Evolutionary conservation across 495 filamentous ascomycete species (phyloP).

Genomic region (Podospora pseudocomata): DNA sequence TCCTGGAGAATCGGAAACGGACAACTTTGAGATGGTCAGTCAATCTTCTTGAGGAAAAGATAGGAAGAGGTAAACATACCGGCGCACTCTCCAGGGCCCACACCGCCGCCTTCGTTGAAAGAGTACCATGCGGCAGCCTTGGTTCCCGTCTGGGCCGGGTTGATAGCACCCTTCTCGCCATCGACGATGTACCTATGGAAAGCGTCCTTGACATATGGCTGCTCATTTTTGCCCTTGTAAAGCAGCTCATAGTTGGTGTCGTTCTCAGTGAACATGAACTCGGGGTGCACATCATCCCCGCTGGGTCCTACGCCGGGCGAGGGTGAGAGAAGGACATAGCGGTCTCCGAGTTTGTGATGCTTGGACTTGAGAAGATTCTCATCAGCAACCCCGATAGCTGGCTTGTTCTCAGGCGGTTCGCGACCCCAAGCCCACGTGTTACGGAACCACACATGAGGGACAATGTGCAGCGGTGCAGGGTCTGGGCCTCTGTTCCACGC

Average conservation of each 20-base stretch:
- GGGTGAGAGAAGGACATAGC: slow-evolving; percentile 81
- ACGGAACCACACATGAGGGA: slow-evolving; percentile 94
- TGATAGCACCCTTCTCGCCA: slow-evolving; percentile 72
- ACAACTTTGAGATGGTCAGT: slow-evolving; percentile 55
- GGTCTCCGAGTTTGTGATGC: slow-evolving; percentile 73
- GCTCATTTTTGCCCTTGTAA: slow-evolving; percentile 70
- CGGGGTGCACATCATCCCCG: slow-evolving; percentile 76
- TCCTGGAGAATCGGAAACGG: slow-evolving; percentile 79
- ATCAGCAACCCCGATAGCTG: slow-evolving; percentile 60
- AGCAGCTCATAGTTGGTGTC: slow-evolving; percentile 81
- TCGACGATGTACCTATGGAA: slow-evolving; percentile 88
- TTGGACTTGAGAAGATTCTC: slow-evolving; percentile 66
- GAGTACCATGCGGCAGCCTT: slow-evolving; percentile 90
- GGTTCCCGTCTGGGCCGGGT: slow-evolving; percentile 75
- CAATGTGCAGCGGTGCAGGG: slow-evolving; percentile 82
- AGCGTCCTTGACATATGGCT: slow-evolving; percentile 89
- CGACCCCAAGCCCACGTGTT: slow-evolving; percentile 95
- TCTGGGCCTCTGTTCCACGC: slow-evolving; percentile 94
- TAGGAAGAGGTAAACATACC: slow-evolving; percentile 29
- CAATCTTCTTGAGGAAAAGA: background rate
- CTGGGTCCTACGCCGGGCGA: slow-evolving; percentile 77
- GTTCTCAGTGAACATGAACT: slow-evolving; percentile 89
- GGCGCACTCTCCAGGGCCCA: slow-evolving; percentile 85
- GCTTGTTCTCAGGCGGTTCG: slow-evolving; percentile 68
- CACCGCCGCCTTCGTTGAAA: slow-evolving; percentile 84